Conservation (phyloP, 257 asterid species). For the Ballota nigra region DNA sequence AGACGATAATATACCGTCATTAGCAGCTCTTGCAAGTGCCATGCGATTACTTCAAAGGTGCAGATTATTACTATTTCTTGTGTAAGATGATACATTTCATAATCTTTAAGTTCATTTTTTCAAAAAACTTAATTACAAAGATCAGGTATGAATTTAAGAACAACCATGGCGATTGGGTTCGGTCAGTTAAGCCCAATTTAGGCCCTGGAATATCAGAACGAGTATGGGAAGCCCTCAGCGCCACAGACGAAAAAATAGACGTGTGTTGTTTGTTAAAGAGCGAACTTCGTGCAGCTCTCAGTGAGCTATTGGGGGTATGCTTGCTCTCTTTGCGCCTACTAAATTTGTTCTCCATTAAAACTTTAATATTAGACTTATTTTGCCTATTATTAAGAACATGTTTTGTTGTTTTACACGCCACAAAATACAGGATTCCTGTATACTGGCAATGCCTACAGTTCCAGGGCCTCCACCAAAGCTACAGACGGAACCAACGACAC, state of each 20-base stretch:
- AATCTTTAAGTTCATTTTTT: neutral
- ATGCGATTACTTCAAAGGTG: slow-evolving; percentile 83
- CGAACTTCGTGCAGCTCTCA: slow-evolving; percentile 67
- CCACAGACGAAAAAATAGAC: slow-evolving; percentile 58
- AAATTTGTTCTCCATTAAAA: neutral
- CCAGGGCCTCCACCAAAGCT: slow-evolving; percentile 91
- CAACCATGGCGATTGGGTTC: slow-evolving; percentile 88
- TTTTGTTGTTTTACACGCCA: neutral
- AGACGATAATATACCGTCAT: slow-evolving; percentile 51
- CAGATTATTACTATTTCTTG: slow-evolving; percentile 7
- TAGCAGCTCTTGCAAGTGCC: slow-evolving; percentile 78
- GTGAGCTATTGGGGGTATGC: slow-evolving; percentile 60
- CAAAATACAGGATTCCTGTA: slow-evolving; percentile 48
- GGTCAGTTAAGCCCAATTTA: slow-evolving; percentile 55
- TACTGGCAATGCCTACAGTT: slow-evolving; percentile 85
- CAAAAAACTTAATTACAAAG: neutral
- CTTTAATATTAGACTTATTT: neutral
- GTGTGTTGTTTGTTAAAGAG: slow-evolving; percentile 42
- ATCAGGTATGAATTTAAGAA: slow-evolving; percentile 76
- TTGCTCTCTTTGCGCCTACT: neutral
- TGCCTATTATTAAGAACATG: neutral
- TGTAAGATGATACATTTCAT: neutral
- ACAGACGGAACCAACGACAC: slow-evolving; percentile 50
- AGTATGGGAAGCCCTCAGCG: slow-evolving; percentile 54
- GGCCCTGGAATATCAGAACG: slow-evolving; percentile 89